Evolutionary conservation across 352 stramenopile genomes (phyloP), one percentile per base, ranked within the genome.

Genomic region (Phytophthora constricta): DNA sequence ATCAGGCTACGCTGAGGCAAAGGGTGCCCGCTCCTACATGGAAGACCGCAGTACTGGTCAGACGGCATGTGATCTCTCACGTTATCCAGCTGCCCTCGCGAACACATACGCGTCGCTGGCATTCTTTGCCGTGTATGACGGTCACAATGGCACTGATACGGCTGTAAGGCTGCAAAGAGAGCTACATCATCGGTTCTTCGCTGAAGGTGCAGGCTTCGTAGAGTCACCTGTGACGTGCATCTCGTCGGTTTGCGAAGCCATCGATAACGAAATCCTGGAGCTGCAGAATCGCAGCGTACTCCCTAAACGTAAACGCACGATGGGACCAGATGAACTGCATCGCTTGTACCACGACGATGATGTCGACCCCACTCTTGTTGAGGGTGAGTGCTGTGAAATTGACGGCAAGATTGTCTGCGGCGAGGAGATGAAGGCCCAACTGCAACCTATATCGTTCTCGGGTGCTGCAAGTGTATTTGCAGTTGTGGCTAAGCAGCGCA

Each of bases 41-140:
- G 90, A 97, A 70, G 90, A 97, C 70, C 82, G 87, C 45, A 92
- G 41, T 42, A 74, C 78, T 33, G 80, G 85, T 7, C 72, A 91
- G 45, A 76, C 83, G 5, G 67, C 68, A 14, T 86, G 77, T 45
- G 70, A 81, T 14, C 51, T 95, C 11, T 67, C 65, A 2, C 62
- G 58, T 13, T 93, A 86, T 56, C 68, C 79, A 13, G 33, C 41
- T 16, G 65, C 62, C 8, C 63, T 93, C 20, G 43, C 50, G 5
- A 37, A 62, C 7, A 58, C 58, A 9, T 92, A 80, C 52, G 70
- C 63, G 19, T 90, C 84, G 14, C 31, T 94, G 16, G 89, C 74
- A 16, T 97, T 84, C 54, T 97, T 95, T 68, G 90, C 67, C 0
- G 86, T 97, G 0, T 97, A 94, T 52, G 91, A 97, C 43, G 91